Base-by-base conservation (phyloP, 208 protist species). In the Sergeia podlipaevii region DNA sequence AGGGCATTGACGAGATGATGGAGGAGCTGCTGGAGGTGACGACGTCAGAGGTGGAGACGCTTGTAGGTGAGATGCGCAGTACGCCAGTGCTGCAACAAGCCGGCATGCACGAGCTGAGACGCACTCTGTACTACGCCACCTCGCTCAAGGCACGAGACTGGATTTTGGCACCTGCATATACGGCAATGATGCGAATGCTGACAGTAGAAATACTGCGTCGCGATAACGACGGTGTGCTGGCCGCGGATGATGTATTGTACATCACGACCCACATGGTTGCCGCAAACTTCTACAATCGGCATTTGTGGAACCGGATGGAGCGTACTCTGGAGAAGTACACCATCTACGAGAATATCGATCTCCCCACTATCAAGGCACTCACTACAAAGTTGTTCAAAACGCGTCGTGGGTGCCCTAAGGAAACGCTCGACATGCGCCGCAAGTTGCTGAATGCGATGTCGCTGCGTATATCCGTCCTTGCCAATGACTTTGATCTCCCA, bases 261-360 rank as follows among this genome's bases (percentile, higher is more conserved):
- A 59, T 95, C 11, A 74, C 82, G 17, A 93, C 88, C 15, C 77
- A 92, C 67, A 74, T 93, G 42, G 74, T 91, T 39, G 67, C 74
- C 2, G 68, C 82, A 1, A 95, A 95, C 61, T 95, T 89, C 43
- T 95, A 95, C 68, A 92, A 95, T 49, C 75, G 85, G 13, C 82
- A 91, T 47, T 44, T 95, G 52, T 95, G 88, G 85, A 89, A 95
- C 39, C 77, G 84, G 10, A 73, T 95, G 73, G 84, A 95, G 60
- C 59, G 52, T 45, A 38, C 82, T 32, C 48, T 94, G 62, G 17
- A 66, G 30, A 62, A 71, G 23, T 44, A 42, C 33, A 60, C 60
- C 30, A 77, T 81, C 51, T 95, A 79, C 53, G 85, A 91, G 15
- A 65, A 57, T 7, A 72, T 95, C 27, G 88, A 95, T 41, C 62